A percentile compares a stretch with the other conserved stretches of the same genome.
These are phyloP conservation scores for Jacaranda copaia DNA, from an alignment of 257 asterid species.

Conservation along the genomic window DNA sequence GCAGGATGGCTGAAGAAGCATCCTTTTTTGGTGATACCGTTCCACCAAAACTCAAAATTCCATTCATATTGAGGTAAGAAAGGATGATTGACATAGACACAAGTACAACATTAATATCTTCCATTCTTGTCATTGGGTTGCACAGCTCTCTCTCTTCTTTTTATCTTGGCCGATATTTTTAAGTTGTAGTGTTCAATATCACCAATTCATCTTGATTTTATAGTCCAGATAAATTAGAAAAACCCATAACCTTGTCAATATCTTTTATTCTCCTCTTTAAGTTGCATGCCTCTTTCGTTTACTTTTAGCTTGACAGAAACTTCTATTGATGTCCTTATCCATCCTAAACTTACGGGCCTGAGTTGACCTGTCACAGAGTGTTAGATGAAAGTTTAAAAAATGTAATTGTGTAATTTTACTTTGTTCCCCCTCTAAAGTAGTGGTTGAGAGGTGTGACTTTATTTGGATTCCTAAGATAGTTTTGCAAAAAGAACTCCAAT, in stretches of 20 bases:
- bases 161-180: not conserved
- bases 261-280: not conserved
- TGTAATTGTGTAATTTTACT: not conserved
- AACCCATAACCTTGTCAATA: too few species aligned
- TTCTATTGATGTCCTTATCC: not conserved
- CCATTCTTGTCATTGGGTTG: not conserved
- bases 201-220: too few species aligned
- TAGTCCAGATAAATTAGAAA: too few species aligned
- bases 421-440: not conserved
- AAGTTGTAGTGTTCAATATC: not conserved
- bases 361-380: not conserved
- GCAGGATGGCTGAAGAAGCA: constrained; percentile 85
- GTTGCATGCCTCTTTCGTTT: constrained; percentile 15
- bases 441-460: not conserved
- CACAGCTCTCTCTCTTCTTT: not conserved
- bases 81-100: not conserved
- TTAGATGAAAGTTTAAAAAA: too few species aligned
- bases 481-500: not conserved
- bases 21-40: constrained; percentile 71
- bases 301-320: not conserved
- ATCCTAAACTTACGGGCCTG: not conserved
- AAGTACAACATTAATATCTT: not conserved
- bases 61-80: constrained; percentile 77
- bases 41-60: constrained; percentile 73
- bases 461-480: not conserved